A percentile compares a stretch with the other conserved stretches of the same genome.
Conservation (phyloP, 352 stramenopile species). For the Phytophthora rubi region DNA sequence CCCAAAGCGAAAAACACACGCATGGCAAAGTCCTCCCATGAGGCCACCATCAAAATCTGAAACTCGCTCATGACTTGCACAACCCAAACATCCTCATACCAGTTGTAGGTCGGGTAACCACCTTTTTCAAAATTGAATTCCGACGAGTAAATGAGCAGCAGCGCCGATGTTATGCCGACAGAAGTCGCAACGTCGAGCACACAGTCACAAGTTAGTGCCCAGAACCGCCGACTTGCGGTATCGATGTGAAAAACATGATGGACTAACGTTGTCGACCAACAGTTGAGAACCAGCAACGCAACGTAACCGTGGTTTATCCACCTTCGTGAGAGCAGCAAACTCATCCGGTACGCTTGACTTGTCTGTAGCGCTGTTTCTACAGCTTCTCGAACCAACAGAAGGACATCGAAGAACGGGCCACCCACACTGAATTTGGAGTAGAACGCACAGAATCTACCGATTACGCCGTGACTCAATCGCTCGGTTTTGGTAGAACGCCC, state of each 20-base stretch:
- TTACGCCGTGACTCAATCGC: background rate
- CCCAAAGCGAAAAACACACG: constrained; percentile 47
- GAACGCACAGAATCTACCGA: background rate
- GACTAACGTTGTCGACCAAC: constrained; percentile 27
- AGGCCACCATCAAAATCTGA: constrained; percentile 43
- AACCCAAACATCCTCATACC: constrained; percentile 34
- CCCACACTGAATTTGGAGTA: constrained; percentile 16
- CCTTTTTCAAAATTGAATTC: constrained; percentile 17
- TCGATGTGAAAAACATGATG: constrained; percentile 6
- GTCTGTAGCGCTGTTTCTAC: constrained; percentile 36
- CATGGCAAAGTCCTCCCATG: constrained; percentile 41
- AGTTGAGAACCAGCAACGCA: constrained; percentile 37
- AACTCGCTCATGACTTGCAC: constrained; percentile 36
- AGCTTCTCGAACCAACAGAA: constrained; percentile 26
- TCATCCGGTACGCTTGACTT: constrained; percentile 36
- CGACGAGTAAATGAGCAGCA: constrained; percentile 18
- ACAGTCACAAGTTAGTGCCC: constrained; percentile 23
- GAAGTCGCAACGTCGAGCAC: constrained; percentile 34
- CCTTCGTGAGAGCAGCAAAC: constrained; percentile 28
- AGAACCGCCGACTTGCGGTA: constrained; percentile 3
- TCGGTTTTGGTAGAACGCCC: background rate
- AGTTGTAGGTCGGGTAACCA: constrained; percentile 16
- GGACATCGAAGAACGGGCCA: constrained; percentile 26
- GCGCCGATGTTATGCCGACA: constrained; percentile 26
- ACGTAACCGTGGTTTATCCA: constrained; percentile 31